Conservation (phyloP, 371 early-diverging fungal genomes). For the Sporodiniella umbellata region DNA sequence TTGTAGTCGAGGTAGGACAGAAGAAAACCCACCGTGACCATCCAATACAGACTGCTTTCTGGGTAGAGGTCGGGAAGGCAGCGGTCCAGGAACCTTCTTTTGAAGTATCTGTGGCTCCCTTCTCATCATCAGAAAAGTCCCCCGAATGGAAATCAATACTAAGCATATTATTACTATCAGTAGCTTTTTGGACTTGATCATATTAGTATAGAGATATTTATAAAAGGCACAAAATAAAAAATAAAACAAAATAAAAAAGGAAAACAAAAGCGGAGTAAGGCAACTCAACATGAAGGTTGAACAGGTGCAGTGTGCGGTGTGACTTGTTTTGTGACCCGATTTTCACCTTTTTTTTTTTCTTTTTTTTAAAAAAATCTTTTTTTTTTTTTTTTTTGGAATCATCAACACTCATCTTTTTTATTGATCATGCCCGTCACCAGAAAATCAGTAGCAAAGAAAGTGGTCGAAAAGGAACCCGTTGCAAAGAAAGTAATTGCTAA, state of each 20-base stretch:
- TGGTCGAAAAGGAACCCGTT: not conserved
- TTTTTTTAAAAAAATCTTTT: not conserved
- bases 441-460: not conserved
- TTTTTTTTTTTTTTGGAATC: not conserved
- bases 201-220: conserved; percentile 1
- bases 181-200: conserved; percentile 9
- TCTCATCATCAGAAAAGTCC: not conserved
- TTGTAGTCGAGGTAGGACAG: conserved; percentile 18
- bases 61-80: not conserved
- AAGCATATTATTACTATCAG: not conserved
- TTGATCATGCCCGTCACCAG: not conserved
- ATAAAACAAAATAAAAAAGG: not conserved
- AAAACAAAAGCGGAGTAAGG: not conserved
- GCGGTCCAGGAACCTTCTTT: too few relatives aligned
- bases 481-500: too few relatives aligned
- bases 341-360: not conserved
- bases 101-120: too few relatives aligned
- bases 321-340: not conserved
- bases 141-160: conserved; percentile 2
- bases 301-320: too few relatives aligned
- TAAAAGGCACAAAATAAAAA: not conserved
- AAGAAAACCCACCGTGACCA: conserved; percentile 18
- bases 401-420: not conserved
- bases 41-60: conserved; percentile 12
- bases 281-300: not conserved